Evolutionary conservation across 176 grass and related monocot species (phyloP).

Genomic region (Aegilops speltoides): DNA sequence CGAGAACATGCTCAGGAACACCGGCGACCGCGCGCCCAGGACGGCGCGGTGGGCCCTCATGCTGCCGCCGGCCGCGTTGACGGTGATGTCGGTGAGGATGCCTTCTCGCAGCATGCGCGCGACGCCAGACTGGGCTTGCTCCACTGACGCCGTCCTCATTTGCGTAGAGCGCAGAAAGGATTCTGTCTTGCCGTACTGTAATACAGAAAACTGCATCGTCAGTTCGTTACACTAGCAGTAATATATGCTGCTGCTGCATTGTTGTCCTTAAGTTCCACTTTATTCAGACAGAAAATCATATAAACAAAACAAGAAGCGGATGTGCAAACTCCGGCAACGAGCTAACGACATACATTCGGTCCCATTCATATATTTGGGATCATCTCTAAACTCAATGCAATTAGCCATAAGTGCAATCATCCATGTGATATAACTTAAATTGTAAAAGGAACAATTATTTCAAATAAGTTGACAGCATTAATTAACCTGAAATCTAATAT

Average conservation of each 20-base stretch:
- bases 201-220: neutral
- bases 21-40: neutral
- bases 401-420: neutral
- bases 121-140: neutral
- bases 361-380: too few species aligned
- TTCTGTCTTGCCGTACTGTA: neutral
- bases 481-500: too few species aligned
- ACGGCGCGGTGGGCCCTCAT: conserved; percentile 52
- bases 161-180: neutral
- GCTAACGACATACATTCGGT: too few species aligned
- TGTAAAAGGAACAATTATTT: too few species aligned
- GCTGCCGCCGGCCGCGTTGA: conserved; percentile 47
- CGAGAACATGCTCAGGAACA: conserved; percentile 69
- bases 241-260: too few species aligned
- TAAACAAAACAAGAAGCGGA: too few species aligned
- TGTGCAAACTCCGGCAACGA: too few species aligned
- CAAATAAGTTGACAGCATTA: too few species aligned
- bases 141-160: neutral
- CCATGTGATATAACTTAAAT: too few species aligned
- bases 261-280: too few species aligned
- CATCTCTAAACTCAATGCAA: too few species aligned
- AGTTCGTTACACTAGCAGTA: neutral
- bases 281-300: too few species aligned
- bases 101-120: conserved; percentile 38
- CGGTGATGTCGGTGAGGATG: conserved; percentile 26